phyloP scores from a whole-genome alignment of 257 asterid species.

The Petunia secreta region DNA sequence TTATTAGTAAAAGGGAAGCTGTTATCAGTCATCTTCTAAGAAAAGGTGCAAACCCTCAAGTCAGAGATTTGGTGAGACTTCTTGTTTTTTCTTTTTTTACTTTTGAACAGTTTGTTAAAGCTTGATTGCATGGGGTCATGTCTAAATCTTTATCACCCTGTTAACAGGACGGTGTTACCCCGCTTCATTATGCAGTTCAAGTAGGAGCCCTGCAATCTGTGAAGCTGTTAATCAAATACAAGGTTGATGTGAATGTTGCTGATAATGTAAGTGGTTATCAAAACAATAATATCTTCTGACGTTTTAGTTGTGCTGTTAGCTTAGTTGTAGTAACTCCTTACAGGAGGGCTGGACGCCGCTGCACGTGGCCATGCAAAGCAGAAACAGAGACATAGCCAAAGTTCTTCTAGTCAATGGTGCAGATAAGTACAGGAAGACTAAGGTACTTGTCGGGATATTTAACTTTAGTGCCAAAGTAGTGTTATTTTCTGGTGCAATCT shows the following conservation, averaged over 20 bases:
- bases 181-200: slow-evolving; percentile 96
- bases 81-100: slow-evolving; percentile 16
- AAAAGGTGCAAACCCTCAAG: slow-evolving; percentile 83
- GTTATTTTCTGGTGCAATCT: neutral
- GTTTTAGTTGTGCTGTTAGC: neutral
- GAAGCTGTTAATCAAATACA: slow-evolving; percentile 78
- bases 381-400: slow-evolving; percentile 80
- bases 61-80: slow-evolving; percentile 65
- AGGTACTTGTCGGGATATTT: slow-evolving; percentile 43
- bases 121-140: neutral
- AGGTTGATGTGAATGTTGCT: slow-evolving; percentile 80
- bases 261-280: slow-evolving; percentile 66
- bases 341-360: slow-evolving; percentile 97
- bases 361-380: slow-evolving; percentile 86
- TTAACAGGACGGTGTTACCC: slow-evolving; percentile 78
- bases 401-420: slow-evolving; percentile 80
- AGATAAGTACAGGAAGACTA: slow-evolving; percentile 70
- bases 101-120: slow-evolving; percentile 2
- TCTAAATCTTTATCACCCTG: slow-evolving; percentile 12
- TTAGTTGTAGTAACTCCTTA: neutral
- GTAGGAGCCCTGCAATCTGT: slow-evolving; percentile 91
- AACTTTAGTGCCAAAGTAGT: neutral
- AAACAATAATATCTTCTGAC: slow-evolving; percentile 8
- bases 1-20: slow-evolving; percentile 84
- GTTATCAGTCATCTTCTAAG: slow-evolving; percentile 92